Evolutionary conservation across 768 basidiomycete genomes (phyloP).

Genomic region (Trametes gibbosa): DNA sequence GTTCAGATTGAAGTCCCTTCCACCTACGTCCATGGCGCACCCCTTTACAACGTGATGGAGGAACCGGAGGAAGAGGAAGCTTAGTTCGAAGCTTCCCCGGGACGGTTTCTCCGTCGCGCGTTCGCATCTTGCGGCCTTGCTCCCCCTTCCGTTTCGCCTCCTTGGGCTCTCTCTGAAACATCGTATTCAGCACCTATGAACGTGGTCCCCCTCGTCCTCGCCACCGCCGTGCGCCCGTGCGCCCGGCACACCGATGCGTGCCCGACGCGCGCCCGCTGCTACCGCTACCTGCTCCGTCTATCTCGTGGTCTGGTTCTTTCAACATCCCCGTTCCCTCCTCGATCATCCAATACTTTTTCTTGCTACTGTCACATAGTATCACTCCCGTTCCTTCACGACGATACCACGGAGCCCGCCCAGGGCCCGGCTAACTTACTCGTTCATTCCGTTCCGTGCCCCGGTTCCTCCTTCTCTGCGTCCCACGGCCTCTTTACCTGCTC

Average conservation of each 20-base stretch:
- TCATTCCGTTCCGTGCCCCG: constrained; percentile 3
- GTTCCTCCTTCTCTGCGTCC: neutral
- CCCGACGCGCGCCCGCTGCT: neutral
- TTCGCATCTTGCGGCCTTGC: neutral
- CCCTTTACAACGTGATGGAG: constrained; percentile 82
- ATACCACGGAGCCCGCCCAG: constrained; percentile 16
- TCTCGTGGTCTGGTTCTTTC: constrained; percentile 1
- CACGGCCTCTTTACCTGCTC: too few relatives aligned
- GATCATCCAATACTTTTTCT: neutral
- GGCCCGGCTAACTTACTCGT: constrained; percentile 14
- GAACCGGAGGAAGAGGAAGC: constrained; percentile 47
- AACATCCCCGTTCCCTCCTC: neutral
- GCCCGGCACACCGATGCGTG: neutral
- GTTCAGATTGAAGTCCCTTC: constrained; percentile 20
- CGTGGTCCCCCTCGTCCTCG: constrained; percentile 1
- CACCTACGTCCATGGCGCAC: constrained; percentile 81
- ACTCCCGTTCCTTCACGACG: constrained; percentile 16
- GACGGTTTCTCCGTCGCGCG: constrained; percentile 8
- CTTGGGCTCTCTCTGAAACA: constrained; percentile 19
- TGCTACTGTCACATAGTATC: constrained; percentile 14
- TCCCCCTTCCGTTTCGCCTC: constrained; percentile 1
- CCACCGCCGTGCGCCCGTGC: neutral
- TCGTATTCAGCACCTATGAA: constrained; percentile 21
- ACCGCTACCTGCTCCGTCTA: constrained; percentile 4
- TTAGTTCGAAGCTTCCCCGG: constrained; percentile 11